Base-by-base conservation (phyloP, 306 rosid genomes). In the Prosopis cineraria region DNA sequence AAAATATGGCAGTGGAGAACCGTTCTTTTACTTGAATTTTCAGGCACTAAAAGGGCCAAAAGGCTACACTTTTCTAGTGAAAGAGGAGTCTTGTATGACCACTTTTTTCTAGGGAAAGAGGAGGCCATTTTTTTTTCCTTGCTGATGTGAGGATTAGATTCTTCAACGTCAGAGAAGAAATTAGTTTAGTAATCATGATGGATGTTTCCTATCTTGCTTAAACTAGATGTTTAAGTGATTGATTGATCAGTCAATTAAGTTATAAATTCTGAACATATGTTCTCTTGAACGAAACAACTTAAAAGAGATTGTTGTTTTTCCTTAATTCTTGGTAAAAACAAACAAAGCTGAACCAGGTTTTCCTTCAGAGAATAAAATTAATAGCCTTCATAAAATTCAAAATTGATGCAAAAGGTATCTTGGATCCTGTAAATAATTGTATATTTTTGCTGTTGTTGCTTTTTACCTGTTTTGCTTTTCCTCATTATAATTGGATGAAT, bases 321-420 rank as follows among this genome's bases (percentile, higher is more conserved):
- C 48, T 81, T 62, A 36, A 58, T 43, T 78, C 65, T 47, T 30
- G 39, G 25, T 0, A 33, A 34, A 31, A 78, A 16, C 34, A 55
- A 58, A n/a, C 7, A 30, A 52, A 52, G 41, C 43, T 60, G 30
- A 39, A 10, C 25, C 6, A 17, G 36, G 27, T 27, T 27, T 30
- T n/a, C 9, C 11, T 8, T 36, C 1, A 48, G 17, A 29, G 64
- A 27, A 72, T n/a, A 25, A 55, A 10, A 13, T 41, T 65, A 47
- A 76, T 70, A 31, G 17, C 40, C 17, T 25, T 52, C 22, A 37
- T 58, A 59, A 30, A 37, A 39, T 56, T 16, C 62, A 73, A 69
- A 45, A n/a, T 31, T 53, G 52, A 60, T 44, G 64, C 22, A 4
- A 50, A 62, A 14, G 43, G 70, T 43, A 22, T 55, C 52, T 68